Evolutionary conservation across 768 basidiomycete genomes (phyloP).

Genomic region (Harrya chromipes): DNA sequence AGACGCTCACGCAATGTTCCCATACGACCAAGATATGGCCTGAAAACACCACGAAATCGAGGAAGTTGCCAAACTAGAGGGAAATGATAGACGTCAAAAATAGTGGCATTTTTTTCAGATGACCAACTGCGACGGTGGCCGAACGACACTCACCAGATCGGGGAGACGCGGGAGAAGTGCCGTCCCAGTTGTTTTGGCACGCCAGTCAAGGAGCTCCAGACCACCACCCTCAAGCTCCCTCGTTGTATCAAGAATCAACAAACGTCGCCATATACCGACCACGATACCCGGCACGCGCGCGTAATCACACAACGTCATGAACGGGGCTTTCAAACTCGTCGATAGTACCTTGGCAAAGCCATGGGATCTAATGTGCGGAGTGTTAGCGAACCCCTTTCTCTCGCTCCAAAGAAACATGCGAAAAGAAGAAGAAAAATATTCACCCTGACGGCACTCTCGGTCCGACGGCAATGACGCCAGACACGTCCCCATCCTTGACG

Average conservation of each 20-base stretch:
- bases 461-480: conserved; percentile 20
- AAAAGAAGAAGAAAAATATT: not conserved
- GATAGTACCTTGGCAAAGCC: conserved; percentile 18
- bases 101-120: not conserved
- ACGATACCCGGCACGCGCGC: conserved; percentile 20
- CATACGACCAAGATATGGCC: conserved; percentile 26
- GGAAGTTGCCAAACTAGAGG: conserved; percentile 22
- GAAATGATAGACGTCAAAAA: not conserved
- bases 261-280: conserved; percentile 21
- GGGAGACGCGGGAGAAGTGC: conserved; percentile 22
- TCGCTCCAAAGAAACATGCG: no score
- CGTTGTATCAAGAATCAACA: conserved; percentile 26
- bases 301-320: conserved; percentile 22
- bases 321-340: conserved; percentile 20
- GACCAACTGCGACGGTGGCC: not conserved
- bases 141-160: conserved; percentile 18
- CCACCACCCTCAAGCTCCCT: conserved; percentile 15
- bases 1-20: conserved; percentile 29
- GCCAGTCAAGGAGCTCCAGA: conserved; percentile 30
- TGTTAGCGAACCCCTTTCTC: not conserved
- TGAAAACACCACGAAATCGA: conserved; percentile 25
- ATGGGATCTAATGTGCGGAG: conserved; percentile 2
- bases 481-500: conserved; percentile 16
- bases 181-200: conserved; percentile 20
- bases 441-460: conserved; percentile 12